Conservation (phyloP, 1,139 yeast genomes). For the Saccharomyces hybrid region DNA sequence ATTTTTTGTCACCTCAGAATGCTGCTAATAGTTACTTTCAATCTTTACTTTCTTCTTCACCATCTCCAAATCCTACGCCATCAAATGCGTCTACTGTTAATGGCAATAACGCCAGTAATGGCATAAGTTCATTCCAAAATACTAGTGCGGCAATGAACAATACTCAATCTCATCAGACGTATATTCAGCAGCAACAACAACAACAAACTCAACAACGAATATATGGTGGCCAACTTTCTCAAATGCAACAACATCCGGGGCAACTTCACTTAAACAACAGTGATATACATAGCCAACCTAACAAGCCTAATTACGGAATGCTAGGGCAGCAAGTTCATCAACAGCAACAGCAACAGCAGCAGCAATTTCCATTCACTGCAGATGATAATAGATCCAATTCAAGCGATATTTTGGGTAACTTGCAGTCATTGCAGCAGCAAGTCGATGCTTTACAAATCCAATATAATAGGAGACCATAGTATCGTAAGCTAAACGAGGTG, state of each 20-base stretch:
- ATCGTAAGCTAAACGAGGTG: neutral
- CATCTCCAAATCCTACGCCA: conserved; percentile 15
- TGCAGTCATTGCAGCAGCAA: conserved; percentile 56
- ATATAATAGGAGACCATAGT: conserved; percentile 14
- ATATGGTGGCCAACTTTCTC: conserved; percentile 10
- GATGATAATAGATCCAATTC: conserved; percentile 1
- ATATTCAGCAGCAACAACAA: conserved; percentile 12
- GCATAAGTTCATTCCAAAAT: neutral
- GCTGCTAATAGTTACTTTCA: conserved; percentile 24
- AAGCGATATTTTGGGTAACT: conserved; percentile 47
- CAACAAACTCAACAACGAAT: conserved; percentile 6
- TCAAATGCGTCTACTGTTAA: neutral
- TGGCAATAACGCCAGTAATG: neutral
- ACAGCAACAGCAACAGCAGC: conserved; percentile 6
- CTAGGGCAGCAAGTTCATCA: conserved; percentile 6
- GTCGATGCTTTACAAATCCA: conserved; percentile 41
- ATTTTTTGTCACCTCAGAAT: conserved; percentile 16
- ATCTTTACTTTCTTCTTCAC: conserved; percentile 20
- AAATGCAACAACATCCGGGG: conserved; percentile 14
- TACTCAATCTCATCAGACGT: conserved; percentile 2
- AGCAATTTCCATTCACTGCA: conserved; percentile 9
- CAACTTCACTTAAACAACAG: conserved; percentile 11
- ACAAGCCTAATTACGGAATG: conserved; percentile 3
- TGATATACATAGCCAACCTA: conserved; percentile 8
- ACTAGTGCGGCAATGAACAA: neutral